Evolutionary conservation across 108 stramenopile genomes (phyloP).

Genomic region (Cyclostephanos invisitatus): DNA sequence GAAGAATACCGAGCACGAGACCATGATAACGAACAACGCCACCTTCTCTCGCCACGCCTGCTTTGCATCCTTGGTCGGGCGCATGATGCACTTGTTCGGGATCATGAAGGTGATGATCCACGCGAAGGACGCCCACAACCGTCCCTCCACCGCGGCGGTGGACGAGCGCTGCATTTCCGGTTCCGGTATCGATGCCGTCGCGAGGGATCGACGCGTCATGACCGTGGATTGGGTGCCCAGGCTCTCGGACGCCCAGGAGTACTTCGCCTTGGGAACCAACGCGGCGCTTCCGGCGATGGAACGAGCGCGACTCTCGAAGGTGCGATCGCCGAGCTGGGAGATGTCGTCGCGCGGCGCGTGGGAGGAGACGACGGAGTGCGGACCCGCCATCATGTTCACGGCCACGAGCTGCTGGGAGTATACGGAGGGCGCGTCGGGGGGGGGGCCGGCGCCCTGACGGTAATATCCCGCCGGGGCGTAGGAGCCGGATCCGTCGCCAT

Average conservation of each 20-base stretch:
- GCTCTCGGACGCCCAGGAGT: slow-evolving; percentile 43
- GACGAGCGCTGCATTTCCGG: slow-evolving; percentile 4
- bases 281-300: slow-evolving; percentile 46
- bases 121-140: slow-evolving; percentile 46
- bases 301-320: slow-evolving; percentile 46
- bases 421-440: slow-evolving; percentile 28
- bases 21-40: slow-evolving; percentile 54
- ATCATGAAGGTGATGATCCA: slow-evolving; percentile 44
- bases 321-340: slow-evolving; percentile 39
- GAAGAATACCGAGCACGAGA: slow-evolving; percentile 49
- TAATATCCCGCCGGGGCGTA: not conserved
- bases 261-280: slow-evolving; percentile 52
- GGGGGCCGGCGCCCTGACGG: not conserved
- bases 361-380: slow-evolving; percentile 13
- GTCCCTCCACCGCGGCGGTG: slow-evolving; percentile 9
- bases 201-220: slow-evolving; percentile 40
- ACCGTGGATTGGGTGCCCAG: slow-evolving; percentile 48
- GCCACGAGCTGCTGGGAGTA: slow-evolving; percentile 28
- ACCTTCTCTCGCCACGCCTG: slow-evolving; percentile 64
- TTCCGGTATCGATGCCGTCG: slow-evolving; percentile 42
- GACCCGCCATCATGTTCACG: too few relatives aligned
- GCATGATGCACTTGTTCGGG: slow-evolving; percentile 49
- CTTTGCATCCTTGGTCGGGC: slow-evolving; percentile 49
- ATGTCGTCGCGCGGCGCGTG: slow-evolving; percentile 22
- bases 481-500: not conserved